Evolutionary conservation across 768 basidiomycete genomes (phyloP).

Genomic region (Rhodotorula graminis): DNA sequence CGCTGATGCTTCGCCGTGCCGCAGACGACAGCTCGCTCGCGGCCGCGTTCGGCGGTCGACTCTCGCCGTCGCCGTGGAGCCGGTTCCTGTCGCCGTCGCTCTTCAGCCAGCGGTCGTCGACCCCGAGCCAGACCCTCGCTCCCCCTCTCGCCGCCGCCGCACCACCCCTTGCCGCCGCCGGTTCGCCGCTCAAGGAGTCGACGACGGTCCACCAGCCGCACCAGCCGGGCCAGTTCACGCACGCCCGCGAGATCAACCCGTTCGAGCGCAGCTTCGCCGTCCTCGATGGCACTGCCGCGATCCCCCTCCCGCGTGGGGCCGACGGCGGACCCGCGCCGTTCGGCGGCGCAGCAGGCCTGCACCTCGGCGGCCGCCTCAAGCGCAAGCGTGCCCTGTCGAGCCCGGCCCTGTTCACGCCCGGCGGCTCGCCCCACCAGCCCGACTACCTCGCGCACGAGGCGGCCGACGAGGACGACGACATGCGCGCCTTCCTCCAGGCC

Average conservation of each 20-base stretch:
- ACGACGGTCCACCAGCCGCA: neutral
- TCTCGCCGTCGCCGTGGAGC: constrained; percentile 14
- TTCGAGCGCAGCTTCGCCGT: constrained; percentile 15
- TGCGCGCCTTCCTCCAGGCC: constrained; percentile 15
- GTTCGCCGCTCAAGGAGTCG: constrained; percentile 1
- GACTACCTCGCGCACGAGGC: no score
- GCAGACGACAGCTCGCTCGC: neutral
- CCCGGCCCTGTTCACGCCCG: constrained; percentile 31
- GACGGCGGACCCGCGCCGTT: neutral
- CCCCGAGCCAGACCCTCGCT: neutral
- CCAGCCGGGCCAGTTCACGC: constrained; percentile 25
- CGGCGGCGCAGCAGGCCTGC: neutral
- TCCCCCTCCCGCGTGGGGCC: neutral
- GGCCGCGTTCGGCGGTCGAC: neutral
- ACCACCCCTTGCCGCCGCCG: neutral
- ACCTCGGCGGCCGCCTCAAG: neutral
- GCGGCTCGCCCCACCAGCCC: constrained; percentile 1
- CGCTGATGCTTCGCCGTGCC: no score
- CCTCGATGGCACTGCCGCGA: neutral
- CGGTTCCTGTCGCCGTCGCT: constrained; percentile 27
- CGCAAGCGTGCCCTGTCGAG: constrained; percentile 33
- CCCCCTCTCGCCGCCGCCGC: neutral
- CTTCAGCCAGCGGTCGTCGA: constrained; percentile 5
- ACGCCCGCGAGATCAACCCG: constrained; percentile 30
- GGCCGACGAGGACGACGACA: neutral